Percentiles rank a stretch among this genome's conserved stretches.
Conservation (phyloP, 2,329 filamentous ascomycete species). For the Cordyceps javanica region DNA sequence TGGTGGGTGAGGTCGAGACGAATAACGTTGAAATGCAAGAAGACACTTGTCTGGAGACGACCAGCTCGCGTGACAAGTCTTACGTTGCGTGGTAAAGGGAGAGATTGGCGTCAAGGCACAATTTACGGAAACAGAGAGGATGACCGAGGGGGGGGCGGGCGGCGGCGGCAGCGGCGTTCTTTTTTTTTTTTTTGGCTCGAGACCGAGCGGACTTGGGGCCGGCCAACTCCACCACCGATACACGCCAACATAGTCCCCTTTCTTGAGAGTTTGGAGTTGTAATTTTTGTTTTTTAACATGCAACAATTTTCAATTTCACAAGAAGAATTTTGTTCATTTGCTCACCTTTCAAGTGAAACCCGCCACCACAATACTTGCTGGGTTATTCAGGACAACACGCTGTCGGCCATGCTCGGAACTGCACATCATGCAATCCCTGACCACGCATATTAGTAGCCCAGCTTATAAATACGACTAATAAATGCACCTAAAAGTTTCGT, state of each 20-base stretch:
- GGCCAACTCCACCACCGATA: neutral
- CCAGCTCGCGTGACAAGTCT: neutral
- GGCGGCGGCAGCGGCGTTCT: neutral
- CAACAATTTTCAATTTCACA: too few relatives aligned
- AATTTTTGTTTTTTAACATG: neutral
- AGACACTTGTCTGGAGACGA: neutral
- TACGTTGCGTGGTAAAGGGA: neutral
- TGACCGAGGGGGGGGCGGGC: neutral
- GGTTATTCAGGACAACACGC: too few relatives aligned
- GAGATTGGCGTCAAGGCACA: conserved; percentile 1
- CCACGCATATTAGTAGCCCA: too few relatives aligned
- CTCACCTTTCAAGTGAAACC: too few relatives aligned
- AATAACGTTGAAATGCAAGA: neutral
- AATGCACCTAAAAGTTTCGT: neutral
- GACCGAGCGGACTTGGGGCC: neutral
- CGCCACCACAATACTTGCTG: too few relatives aligned
- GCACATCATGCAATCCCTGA: too few relatives aligned
- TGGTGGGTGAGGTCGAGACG: neutral
- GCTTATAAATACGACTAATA: too few relatives aligned
- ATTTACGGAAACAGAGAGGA: neutral
- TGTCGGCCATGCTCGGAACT: too few relatives aligned
- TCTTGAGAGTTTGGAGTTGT: neutral
- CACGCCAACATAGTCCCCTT: neutral
- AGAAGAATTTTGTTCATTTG: too few relatives aligned
- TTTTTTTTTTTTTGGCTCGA: too few relatives aligned